Evolutionary conservation across 495 filamentous ascomycete genomes (phyloP).

Genomic region (Aspergillus sparsus): DNA sequence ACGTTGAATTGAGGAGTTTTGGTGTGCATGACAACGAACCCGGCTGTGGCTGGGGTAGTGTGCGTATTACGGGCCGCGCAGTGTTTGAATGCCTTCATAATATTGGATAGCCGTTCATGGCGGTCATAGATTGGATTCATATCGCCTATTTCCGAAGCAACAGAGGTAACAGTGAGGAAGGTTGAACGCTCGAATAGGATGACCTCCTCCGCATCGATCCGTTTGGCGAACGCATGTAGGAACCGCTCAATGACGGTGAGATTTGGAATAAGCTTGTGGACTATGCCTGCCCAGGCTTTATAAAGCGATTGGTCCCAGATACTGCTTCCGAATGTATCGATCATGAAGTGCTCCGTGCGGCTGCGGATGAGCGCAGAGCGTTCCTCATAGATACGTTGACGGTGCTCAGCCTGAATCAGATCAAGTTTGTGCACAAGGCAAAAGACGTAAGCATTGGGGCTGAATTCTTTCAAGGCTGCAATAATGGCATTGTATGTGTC

Average conservation of each 20-base stretch:
- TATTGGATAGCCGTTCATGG: conserved; percentile 91
- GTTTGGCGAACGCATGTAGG: conserved; percentile 71
- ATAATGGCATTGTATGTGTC: conserved; percentile 87
- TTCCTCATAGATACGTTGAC: conserved; percentile 79
- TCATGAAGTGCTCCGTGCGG: conserved; percentile 69
- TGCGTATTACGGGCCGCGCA: conserved; percentile 61
- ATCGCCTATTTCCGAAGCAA: conserved; percentile 69
- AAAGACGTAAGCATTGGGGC: conserved; percentile 81
- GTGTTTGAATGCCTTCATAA: conserved; percentile 97
- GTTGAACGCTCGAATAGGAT: conserved; percentile 95
- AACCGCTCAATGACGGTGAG: conserved; percentile 84
- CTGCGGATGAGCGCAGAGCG: conserved; percentile 69
- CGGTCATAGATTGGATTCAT: conserved; percentile 87
- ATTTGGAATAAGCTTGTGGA: conserved; percentile 94
- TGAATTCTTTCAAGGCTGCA: conserved; percentile 79
- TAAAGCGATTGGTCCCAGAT: conserved; percentile 99
- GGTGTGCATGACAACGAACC: conserved; percentile 67
- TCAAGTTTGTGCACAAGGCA: conserved; percentile 98
- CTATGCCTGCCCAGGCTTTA: conserved; percentile 95
- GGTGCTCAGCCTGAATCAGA: conserved; percentile 77
- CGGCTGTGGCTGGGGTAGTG: conserved; percentile 52
- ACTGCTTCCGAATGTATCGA: conserved; percentile 82
- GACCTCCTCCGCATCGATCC: conserved; percentile 89
- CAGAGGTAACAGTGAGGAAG: conserved; percentile 88
- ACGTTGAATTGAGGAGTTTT: conserved; percentile 79